Conservation (phyloP, 768 basidiomycete genomes). For the Pleurotus tuber-regium region DNA sequence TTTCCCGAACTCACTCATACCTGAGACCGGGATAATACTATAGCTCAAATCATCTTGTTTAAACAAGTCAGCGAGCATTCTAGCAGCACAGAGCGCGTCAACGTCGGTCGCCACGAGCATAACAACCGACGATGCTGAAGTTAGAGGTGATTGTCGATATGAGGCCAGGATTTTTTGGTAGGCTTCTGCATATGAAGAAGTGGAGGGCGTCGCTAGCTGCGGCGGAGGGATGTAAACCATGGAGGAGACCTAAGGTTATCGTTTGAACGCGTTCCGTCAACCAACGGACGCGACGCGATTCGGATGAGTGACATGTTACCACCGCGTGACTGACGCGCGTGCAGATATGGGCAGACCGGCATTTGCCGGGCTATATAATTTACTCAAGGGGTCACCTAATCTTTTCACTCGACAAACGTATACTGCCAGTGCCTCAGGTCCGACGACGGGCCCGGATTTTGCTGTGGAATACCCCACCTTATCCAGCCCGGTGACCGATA, state of each 20-base stretch:
- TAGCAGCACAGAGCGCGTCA: conserved; percentile 88
- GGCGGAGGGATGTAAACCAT: conserved; percentile 78
- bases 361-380: too few relatives aligned
- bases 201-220: conserved; percentile 54
- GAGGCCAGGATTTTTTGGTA: conserved; percentile 70
- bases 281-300: conserved; percentile 13
- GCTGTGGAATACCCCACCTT: too few relatives aligned
- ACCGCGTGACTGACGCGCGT: too few relatives aligned
- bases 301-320: too few relatives aligned
- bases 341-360: too few relatives aligned
- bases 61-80: conserved; percentile 87
- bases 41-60: conserved; percentile 94
- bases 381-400: too few relatives aligned
- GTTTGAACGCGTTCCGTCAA: conserved; percentile 17
- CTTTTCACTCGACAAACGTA: too few relatives aligned
- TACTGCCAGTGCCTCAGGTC: too few relatives aligned
- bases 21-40: conserved; percentile 85
- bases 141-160: conserved; percentile 69
- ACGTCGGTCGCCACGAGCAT: conserved; percentile 88
- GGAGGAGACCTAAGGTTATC: background rate
- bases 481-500: too few relatives aligned
- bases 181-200: conserved; percentile 68
- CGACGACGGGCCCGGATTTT: too few relatives aligned
- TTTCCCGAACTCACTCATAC: conserved; percentile 54
- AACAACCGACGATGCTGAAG: conserved; percentile 80